These are phyloP conservation scores for Erodium maritimum DNA, from an alignment of 345 rosid species.

Conservation along the genomic window DNA sequence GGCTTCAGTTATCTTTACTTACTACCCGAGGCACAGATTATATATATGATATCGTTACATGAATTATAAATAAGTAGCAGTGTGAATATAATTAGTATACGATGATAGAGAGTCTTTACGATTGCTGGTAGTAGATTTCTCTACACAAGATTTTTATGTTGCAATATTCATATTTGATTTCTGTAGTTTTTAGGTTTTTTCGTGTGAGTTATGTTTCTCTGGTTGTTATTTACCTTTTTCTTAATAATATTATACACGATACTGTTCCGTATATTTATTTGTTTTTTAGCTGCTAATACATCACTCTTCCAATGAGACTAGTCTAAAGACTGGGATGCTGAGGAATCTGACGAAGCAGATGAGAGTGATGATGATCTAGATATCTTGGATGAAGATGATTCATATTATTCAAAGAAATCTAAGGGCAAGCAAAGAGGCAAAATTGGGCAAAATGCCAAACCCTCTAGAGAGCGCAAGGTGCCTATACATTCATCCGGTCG, in stretches of 20 bases:
- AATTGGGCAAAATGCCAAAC: slow-evolving; percentile 35
- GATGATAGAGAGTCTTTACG: too few relatives aligned
- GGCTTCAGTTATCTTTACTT: too few relatives aligned
- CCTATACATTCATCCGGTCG: slow-evolving; percentile 31
- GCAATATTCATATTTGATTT: not conserved
- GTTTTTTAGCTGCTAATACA: not conserved
- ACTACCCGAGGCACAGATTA: too few relatives aligned
- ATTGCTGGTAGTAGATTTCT: too few relatives aligned
- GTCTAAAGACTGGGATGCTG: slow-evolving; percentile 75
- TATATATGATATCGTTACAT: too few relatives aligned
- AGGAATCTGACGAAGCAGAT: slow-evolving; percentile 60
- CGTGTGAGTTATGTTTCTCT: not conserved
- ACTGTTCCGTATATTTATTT: not conserved
- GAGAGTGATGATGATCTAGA: slow-evolving; percentile 55
- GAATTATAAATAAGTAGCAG: too few relatives aligned
- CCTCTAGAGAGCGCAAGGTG: slow-evolving; percentile 36
- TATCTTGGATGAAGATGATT: slow-evolving; percentile 65
- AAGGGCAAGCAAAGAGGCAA: slow-evolving; percentile 52
- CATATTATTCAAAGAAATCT: slow-evolving; percentile 44
- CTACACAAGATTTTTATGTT: not conserved
- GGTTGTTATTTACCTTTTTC: not conserved
- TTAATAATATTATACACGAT: not conserved
- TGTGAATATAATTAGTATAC: too few relatives aligned
- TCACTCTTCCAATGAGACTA: slow-evolving; percentile 13
- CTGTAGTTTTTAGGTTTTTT: not conserved